These are phyloP conservation scores for Chloropicon primus DNA, from an alignment of 139 green algal species.

Conservation along the genomic window DNA sequence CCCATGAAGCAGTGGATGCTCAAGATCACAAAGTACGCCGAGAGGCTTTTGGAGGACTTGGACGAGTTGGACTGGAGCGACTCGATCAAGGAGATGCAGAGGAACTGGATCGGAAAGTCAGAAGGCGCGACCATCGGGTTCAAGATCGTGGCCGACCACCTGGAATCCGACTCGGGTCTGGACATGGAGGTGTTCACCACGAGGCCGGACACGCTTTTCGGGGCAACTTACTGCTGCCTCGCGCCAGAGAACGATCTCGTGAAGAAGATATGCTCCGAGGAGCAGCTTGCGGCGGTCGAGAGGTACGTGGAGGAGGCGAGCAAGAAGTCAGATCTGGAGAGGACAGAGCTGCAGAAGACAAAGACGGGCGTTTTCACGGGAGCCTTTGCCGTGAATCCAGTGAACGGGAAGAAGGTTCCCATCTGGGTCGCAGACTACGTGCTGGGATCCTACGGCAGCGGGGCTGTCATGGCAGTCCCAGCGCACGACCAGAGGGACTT, in stretches of 20 bases:
- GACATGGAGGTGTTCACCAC: slow-evolving; percentile 75
- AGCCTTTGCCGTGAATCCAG: slow-evolving; percentile 69
- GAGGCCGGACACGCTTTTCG: slow-evolving; percentile 90
- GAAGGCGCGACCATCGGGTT: slow-evolving; percentile 52
- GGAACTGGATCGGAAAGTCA: slow-evolving; percentile 93
- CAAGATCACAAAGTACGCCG: slow-evolving; percentile 86
- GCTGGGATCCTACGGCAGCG: slow-evolving; percentile 82
- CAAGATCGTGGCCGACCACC: not conserved
- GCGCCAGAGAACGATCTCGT: slow-evolving; percentile 86
- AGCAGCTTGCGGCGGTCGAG: slow-evolving; percentile 39
- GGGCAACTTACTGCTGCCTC: slow-evolving; percentile 72
- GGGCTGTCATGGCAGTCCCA: slow-evolving; percentile 95
- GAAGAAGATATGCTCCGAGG: slow-evolving; percentile 23
- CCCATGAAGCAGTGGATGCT: slow-evolving; percentile 99
- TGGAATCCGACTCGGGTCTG: not conserved
- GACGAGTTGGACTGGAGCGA: slow-evolving; percentile 87
- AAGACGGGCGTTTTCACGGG: slow-evolving; percentile 90
- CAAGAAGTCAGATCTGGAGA: slow-evolving; percentile 82
- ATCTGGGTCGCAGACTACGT: slow-evolving; percentile 97
- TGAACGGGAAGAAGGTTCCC: slow-evolving; percentile 60
- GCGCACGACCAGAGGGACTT: slow-evolving; percentile 82
- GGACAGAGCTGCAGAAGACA: slow-evolving; percentile 79
- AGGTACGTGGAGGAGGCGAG: slow-evolving; percentile 59
- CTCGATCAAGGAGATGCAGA: slow-evolving; percentile 97
- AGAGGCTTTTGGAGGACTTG: slow-evolving; percentile 84